These are phyloP conservation scores for Isabelozyma rhagii DNA, from an alignment of 805 yeast species.

Conservation along the genomic window DNA sequence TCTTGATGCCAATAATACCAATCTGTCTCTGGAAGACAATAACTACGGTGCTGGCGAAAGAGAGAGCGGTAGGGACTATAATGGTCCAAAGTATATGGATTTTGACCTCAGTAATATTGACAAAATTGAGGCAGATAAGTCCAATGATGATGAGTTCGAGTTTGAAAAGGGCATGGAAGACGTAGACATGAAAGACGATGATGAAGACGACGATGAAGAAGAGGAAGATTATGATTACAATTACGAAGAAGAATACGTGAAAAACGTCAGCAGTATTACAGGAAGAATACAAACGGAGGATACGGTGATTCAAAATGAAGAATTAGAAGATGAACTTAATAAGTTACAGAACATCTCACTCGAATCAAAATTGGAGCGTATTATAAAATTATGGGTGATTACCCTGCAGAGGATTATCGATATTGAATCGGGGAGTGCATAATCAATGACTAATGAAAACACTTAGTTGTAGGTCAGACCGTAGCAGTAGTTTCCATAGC, in stretches of 20 bases:
- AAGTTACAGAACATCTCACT: constrained; percentile 18
- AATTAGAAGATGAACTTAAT: constrained; percentile 18
- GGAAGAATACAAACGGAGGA: not conserved
- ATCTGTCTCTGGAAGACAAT: constrained; percentile 2
- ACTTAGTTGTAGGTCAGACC: not conserved
- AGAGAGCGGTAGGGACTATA: constrained; percentile 9
- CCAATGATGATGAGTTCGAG: constrained; percentile 1
- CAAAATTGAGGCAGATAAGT: constrained; percentile 1
- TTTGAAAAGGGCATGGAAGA: constrained; percentile 1
- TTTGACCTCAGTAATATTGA: constrained; percentile 14
- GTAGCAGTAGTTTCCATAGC: not conserved
- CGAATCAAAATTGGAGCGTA: constrained; percentile 47
- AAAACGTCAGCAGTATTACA: not conserved
- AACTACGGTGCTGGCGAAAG: not conserved
- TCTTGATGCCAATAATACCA: constrained; percentile 13
- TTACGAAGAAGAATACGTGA: not conserved
- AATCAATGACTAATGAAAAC: not conserved
- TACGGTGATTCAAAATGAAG: constrained; percentile 12
- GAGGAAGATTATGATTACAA: not conserved
- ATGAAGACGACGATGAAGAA: constrained; percentile 5
- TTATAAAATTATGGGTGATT: constrained; percentile 62
- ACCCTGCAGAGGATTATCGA: constrained; percentile 53
- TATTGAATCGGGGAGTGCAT: constrained; percentile 9
- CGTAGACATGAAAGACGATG: constrained; percentile 7
- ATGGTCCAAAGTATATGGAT: constrained; percentile 17